Base-by-base conservation (phyloP, 257 asterid genomes). In the Thymus quinquecostatus region DNA sequence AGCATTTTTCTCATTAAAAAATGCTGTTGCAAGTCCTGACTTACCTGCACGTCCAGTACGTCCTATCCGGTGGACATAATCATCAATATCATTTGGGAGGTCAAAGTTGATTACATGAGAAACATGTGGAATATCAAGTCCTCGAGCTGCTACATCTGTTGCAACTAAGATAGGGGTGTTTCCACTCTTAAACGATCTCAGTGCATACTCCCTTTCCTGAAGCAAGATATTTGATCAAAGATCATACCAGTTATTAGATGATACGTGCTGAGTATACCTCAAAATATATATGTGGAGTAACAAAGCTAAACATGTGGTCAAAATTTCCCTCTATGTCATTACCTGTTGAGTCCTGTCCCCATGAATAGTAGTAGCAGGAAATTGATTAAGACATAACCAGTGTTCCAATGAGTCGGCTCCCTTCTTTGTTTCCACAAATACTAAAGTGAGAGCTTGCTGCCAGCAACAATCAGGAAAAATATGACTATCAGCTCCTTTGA, bases 281-380 rank as follows among this genome's bases (percentile, higher is more conserved):
- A 60, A 48, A 49, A 1, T 11, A 4, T 41, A 1, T 11, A 4
- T 41, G 62, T 53, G 6, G 29, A 12, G 33, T 12, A 8, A 33
- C 56, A 62, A 40, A 43, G 77, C n/a, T 10, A 67, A 27, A 10
- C 2, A 70, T 7, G 43, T 38, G 36, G 45, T 9, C 58, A 48
- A 45, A 21, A 21, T 21, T 21, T 21, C 48, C 65, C 48, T 30
- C 3, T 45, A 21, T 51, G 45, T 45, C 44, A 56, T 68, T 69
- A 92, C 97, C 91, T 89, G 97, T 60, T 92, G 97, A 10, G 96
- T 86, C 64, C 97, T 88, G 80, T 92, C 97, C 53, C 97, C 97
- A 34, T 92, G 97, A 80, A 92, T 92, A 14, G 96, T 82, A 69
- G 97, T 92, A 38, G 97, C 96, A 76, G 95, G 95, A 79, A 92